Base-by-base conservation (phyloP, 106 monocot genomes). In the Ottelia alismoides region DNA sequence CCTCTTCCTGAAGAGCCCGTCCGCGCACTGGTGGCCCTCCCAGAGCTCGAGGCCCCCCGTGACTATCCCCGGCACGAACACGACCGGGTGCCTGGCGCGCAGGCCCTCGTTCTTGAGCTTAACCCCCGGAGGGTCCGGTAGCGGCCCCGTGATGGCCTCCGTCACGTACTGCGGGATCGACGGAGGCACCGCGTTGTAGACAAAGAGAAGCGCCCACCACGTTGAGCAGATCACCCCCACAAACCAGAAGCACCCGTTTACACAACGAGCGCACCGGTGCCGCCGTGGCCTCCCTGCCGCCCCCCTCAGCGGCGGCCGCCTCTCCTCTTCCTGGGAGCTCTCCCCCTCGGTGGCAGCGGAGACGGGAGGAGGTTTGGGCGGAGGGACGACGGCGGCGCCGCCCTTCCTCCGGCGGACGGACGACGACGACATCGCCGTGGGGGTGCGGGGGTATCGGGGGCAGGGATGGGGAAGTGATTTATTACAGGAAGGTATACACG, bases 41-140 rank as follows among this genome's bases (percentile, higher is more conserved):
- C 96, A 96, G 27, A 96, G 79, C 81, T 96, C 96, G 54, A 96
- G 71, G 7, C 96, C 96, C 0, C 96, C 96, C 18, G 96, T 96
- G 53, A 96, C 96, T 30, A 96, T 96, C 25, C 96, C 96, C 7
- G 96, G 96, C 20, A 96, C 96, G 60, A 96, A 96, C 20, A 96
- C 96, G 30, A 96, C 88, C 20, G 96, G 96, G 40, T 96, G 96
- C 52, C 56, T 72, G 22, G 74, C 96, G 19, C 20, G 28, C 25
- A 96, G 64, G 47, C 96, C 96, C 51, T 96, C 96, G 68, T 88
- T 88, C 64, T 46, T 62, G 22, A 96, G 76, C 76, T 85, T 96
- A 30, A 88, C 68, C 14, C 96, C 96, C 7, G 96, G 96, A 16
- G 96, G 88, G 16, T 96, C 96, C 20, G 96, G 76, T 55, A 88